phyloP scores from a whole-genome alignment of 345 rosid species.

The Moricandia arvensis region DNA sequence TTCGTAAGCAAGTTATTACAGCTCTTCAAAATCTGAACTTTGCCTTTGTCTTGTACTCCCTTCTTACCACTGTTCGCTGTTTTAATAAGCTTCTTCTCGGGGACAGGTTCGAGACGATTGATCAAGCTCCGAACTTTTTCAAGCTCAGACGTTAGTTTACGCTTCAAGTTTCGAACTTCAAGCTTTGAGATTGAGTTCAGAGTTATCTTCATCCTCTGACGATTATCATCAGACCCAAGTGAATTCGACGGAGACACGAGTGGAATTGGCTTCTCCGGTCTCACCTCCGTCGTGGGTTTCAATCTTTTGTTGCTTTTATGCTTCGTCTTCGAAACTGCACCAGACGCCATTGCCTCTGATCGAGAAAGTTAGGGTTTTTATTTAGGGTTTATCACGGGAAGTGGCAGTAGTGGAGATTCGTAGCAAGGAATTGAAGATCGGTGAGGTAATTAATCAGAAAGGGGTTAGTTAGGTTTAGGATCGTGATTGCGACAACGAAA shows the following conservation, averaged over 20 bases:
- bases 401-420: not conserved
- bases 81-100: constrained; percentile 51
- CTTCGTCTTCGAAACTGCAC: constrained; percentile 31
- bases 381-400: not conserved
- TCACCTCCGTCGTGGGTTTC: constrained; percentile 16
- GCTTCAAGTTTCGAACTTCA: constrained; percentile 34
- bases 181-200: constrained; percentile 38
- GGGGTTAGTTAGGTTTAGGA: not conserved
- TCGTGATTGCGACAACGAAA: constrained; percentile 27
- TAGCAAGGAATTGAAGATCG: constrained; percentile 20
- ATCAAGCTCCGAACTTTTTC: constrained; percentile 34
- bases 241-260: constrained; percentile 23
- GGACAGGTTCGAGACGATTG: constrained; percentile 30
- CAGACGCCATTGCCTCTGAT: constrained; percentile 35
- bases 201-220: constrained; percentile 31
- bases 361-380: constrained; percentile 1
- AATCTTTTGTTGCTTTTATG: constrained; percentile 29
- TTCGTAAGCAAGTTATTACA: constrained; percentile 60
- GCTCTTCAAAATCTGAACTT: constrained; percentile 49
- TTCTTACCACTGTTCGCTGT: constrained; percentile 29
- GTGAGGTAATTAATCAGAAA: not conserved
- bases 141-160: constrained; percentile 34
- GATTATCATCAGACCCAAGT: constrained; percentile 22
- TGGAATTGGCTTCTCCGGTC: not conserved
- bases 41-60: constrained; percentile 34